Evolutionary conservation across 129 eudicot species (phyloP), one percentile per base, ranked within the genome.

Genomic region (Centaurea solstitialis): DNA sequence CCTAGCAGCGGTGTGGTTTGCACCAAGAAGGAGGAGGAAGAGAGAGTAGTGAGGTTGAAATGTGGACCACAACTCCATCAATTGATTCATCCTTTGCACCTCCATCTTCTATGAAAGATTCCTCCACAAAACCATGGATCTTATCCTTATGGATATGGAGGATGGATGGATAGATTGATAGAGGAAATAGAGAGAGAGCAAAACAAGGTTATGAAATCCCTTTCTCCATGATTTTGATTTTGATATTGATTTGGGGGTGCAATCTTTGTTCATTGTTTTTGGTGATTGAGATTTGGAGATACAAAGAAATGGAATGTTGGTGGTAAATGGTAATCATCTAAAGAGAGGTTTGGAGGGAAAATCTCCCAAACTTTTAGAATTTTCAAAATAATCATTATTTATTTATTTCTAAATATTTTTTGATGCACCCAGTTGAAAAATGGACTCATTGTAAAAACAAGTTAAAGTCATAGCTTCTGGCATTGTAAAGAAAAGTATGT

Each of bases 1-100:
- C 82, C 91, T 84, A 76, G 91, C 20, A 26, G 91, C 87, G 66
- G 91, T 86, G 83, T 85, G 91, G 72, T 87, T 87, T 43, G 88
- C 91, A 86, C 91, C 94, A 85, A 90, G 76, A 38, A 90, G 90
- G 71, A 85, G 76, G 50, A 78, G 76, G 35, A 53, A 26, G 30
- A 26, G 21, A 17, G 6, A 57, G 38, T 87, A 86, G 37, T 80
- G 70, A 68, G 28, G 74, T 64, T 77, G 77, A 53, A 77, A 22
- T 7, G 75, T 84, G 17, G 81, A 84, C 87, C 88, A 82, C 41
- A 86, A 75, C n/a, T 80, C 62, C 82, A 88, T 28, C 82, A 90
- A 80, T 4, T 79, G 74, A 21, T 68, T 70, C 57, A 79, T 85
- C 41, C 91, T 85, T 68, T 87, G 87, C 43, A 82, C 86, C 91